Conservation (phyloP, 2,329 filamentous ascomycete genomes). For the Botrytis fabae region DNA sequence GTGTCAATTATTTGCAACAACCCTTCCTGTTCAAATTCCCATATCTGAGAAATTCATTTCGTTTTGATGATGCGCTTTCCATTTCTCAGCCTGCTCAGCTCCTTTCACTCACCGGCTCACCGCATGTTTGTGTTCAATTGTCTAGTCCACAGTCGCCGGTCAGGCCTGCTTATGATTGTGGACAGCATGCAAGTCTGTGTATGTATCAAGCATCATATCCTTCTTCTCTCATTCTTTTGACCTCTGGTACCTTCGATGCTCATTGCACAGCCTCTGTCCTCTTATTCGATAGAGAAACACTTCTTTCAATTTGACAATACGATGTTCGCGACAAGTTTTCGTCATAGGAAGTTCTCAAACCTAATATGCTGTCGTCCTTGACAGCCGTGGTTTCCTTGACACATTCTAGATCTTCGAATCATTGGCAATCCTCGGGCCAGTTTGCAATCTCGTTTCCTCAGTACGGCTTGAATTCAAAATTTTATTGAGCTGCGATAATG, state of each 20-base stretch:
- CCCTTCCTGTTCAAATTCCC: not conserved
- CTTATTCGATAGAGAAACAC: not conserved
- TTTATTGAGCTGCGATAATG: not conserved
- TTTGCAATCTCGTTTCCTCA: not conserved
- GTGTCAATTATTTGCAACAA: not conserved
- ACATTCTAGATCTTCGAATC: not conserved
- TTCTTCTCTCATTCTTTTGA: not conserved
- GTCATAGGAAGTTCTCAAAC: not conserved
- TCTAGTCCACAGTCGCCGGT: not conserved
- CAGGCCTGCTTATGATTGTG: not conserved
- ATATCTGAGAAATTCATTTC: not conserved
- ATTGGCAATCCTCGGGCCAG: not conserved
- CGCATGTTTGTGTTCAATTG: not conserved
- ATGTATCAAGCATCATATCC: not conserved
- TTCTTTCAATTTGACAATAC: not conserved
- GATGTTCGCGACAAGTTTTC: not conserved
- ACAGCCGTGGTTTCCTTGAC: not conserved
- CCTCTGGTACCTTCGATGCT: not conserved
- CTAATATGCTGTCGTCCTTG: not conserved
- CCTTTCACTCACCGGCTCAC: not conserved
- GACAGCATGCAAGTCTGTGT: not conserved
- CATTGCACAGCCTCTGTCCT: not conserved
- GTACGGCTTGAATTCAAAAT: not conserved
- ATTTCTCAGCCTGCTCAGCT: not conserved
- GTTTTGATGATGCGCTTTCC: not conserved